A percentile compares a stretch with the other conserved stretches of the same genome.
These are phyloP conservation scores for Tetrastigma voinierianum DNA, from an alignment of 164 flowering plant species.

Conservation along the genomic window DNA sequence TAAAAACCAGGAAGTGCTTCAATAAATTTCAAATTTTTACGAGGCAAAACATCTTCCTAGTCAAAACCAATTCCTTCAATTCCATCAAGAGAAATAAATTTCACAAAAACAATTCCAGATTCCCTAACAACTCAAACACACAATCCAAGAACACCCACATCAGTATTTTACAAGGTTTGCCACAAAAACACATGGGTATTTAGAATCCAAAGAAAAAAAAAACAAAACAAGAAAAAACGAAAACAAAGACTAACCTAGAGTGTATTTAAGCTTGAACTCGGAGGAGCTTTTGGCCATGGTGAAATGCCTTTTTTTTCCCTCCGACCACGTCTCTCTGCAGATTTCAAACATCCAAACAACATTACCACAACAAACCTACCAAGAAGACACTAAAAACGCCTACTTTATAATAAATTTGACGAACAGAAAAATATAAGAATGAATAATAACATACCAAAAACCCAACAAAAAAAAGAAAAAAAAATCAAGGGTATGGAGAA, in stretches of 20 bases:
- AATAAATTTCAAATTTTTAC: no score
- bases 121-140: neutral
- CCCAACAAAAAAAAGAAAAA: neutral
- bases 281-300: conserved; percentile 66
- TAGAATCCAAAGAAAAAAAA: neutral
- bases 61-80: conserved; percentile 1
- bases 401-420: neutral
- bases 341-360: conserved; percentile 30
- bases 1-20: no score
- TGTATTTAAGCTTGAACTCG: conserved; percentile 72
- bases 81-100: neutral
- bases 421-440: neutral
- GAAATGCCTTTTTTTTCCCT: conserved; percentile 7
- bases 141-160: conserved; percentile 1
- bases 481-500: neutral
- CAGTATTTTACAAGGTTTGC: neutral
- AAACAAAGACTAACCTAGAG: conserved; percentile 56
- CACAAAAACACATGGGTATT: neutral
- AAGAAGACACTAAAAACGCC: no score
- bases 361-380: conserved; percentile 6
- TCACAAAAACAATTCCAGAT: no score
- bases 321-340: conserved; percentile 13
- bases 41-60: no score
- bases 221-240: neutral
- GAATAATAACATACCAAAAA: conserved; percentile 10